These are phyloP conservation scores for Hirsutella rhossiliensis DNA, from an alignment of 2,329 filamentous ascomycete genomes.

Conservation along the genomic window DNA sequence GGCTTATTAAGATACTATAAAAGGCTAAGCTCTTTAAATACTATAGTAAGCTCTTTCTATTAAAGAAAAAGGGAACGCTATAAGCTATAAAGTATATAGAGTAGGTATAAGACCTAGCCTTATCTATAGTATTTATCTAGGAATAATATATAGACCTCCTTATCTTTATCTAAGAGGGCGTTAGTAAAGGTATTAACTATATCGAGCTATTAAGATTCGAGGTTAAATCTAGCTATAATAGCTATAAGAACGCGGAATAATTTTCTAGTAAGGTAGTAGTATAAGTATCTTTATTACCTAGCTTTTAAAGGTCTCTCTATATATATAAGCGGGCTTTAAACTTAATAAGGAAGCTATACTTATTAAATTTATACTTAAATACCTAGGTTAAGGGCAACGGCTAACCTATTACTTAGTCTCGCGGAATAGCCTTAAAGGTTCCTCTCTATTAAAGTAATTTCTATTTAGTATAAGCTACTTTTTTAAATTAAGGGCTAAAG, in stretches of 20 bases:
- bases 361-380: slow-evolving; percentile 1
- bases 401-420: background rate
- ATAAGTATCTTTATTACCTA: too few species aligned
- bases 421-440: too few species aligned
- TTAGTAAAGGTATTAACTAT: slow-evolving; percentile 5
- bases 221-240: slow-evolving; percentile 2
- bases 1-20: background rate
- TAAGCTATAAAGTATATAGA: background rate
- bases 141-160: slow-evolving; percentile 1
- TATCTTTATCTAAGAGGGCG: background rate
- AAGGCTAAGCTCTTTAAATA: background rate
- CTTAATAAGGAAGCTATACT: slow-evolving; percentile 1
- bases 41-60: background rate
- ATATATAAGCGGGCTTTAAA: slow-evolving; percentile 1
- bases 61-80: background rate
- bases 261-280: slow-evolving; percentile 1
- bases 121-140: background rate
- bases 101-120: background rate
- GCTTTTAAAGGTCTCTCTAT: background rate
- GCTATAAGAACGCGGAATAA: slow-evolving; percentile 2
- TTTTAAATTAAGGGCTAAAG: slow-evolving; percentile 2
- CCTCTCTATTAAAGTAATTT: background rate
- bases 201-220: slow-evolving; percentile 1
- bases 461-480: slow-evolving; percentile 1
- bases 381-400: background rate